These are phyloP conservation scores for Sphaerulina musiva DNA, from an alignment of 2,329 filamentous ascomycete genomes.

Conservation along the genomic window DNA sequence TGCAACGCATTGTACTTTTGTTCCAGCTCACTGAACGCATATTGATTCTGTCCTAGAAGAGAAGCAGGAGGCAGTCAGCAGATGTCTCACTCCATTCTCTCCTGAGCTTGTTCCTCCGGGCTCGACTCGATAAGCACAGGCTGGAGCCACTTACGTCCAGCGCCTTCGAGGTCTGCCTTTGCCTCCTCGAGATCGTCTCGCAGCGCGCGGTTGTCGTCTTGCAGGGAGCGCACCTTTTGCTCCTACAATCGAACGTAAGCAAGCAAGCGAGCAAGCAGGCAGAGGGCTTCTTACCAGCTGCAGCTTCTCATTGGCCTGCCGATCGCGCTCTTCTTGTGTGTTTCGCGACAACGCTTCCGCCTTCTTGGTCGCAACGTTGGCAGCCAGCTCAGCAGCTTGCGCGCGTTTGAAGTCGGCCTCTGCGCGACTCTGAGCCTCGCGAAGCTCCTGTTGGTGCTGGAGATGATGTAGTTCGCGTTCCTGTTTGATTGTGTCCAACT, in stretches of 20 bases:
- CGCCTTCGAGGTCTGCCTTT: slow-evolving; percentile 64
- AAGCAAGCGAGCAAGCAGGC: too few relatives aligned
- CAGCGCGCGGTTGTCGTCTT: slow-evolving; percentile 66
- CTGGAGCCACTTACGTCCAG: slow-evolving; percentile 39
- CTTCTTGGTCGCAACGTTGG: slow-evolving; percentile 48
- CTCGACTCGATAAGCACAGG: too few relatives aligned
- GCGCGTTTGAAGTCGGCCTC: slow-evolving; percentile 74
- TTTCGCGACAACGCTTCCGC: slow-evolving; percentile 50
- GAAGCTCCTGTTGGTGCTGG: slow-evolving; percentile 74
- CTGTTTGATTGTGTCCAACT: slow-evolving; percentile 77
- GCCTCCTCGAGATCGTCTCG: slow-evolving; percentile 80
- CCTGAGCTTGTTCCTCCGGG: too few relatives aligned
- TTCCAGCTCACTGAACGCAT: slow-evolving; percentile 55
- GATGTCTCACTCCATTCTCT: too few relatives aligned
- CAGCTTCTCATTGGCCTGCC: slow-evolving; percentile 50
- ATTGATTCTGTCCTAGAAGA: slow-evolving; percentile 50
- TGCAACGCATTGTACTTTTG: slow-evolving; percentile 52
- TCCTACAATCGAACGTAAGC: slow-evolving; percentile 33
- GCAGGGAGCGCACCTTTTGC: slow-evolving; percentile 47
- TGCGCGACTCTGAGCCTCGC: slow-evolving; percentile 71
- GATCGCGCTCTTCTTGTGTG: slow-evolving; percentile 49
- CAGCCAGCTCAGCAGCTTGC: slow-evolving; percentile 48
- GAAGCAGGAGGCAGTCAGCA: too few relatives aligned
- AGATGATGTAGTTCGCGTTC: slow-evolving; percentile 75
- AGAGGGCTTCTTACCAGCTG: slow-evolving; percentile 30